Conservation (phyloP, 495 filamentous ascomycete species). For the Cenococcum geophilum region DNA sequence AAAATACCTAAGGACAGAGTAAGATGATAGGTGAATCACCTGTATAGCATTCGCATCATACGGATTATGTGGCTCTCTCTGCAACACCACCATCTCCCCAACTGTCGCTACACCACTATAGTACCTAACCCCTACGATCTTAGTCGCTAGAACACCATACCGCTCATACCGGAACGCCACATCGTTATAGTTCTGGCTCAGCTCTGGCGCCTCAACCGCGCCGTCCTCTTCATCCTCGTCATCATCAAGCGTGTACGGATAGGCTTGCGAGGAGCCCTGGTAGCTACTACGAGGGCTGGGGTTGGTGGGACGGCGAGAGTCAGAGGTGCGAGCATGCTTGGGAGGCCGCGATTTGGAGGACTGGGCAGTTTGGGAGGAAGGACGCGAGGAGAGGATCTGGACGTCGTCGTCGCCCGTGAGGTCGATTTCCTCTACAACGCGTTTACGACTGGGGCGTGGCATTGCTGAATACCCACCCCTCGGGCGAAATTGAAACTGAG, state of each 20-base stretch:
- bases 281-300: not conserved
- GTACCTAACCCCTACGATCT: conserved; percentile 76
- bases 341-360: conserved; percentile 14
- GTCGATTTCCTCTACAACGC: conserved; percentile 18
- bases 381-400: not conserved
- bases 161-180: conserved; percentile 7
- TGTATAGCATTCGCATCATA: conserved; percentile 23
- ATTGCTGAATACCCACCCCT: not conserved
- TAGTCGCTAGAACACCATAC: conserved; percentile 46
- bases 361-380: not conserved
- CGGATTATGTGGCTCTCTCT: conserved; percentile 62
- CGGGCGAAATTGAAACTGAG: not conserved
- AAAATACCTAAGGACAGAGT: not conserved
- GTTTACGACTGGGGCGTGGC: conserved; percentile 15
- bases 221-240: conserved; percentile 26
- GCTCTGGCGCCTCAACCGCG: conserved; percentile 17
- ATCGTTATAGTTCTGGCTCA: conserved; percentile 17
- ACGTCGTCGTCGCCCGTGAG: conserved; percentile 21
- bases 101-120: conserved; percentile 65
- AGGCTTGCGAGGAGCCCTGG: conserved; percentile 17
- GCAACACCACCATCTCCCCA: conserved; percentile 65
- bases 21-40: not conserved
- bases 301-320: conserved; percentile 1
- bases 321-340: conserved; percentile 17
- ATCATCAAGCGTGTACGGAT: conserved; percentile 18